These are phyloP conservation scores for Nothopassalora personata DNA, from an alignment of 2,329 filamentous ascomycete species.

Conservation along the genomic window DNA sequence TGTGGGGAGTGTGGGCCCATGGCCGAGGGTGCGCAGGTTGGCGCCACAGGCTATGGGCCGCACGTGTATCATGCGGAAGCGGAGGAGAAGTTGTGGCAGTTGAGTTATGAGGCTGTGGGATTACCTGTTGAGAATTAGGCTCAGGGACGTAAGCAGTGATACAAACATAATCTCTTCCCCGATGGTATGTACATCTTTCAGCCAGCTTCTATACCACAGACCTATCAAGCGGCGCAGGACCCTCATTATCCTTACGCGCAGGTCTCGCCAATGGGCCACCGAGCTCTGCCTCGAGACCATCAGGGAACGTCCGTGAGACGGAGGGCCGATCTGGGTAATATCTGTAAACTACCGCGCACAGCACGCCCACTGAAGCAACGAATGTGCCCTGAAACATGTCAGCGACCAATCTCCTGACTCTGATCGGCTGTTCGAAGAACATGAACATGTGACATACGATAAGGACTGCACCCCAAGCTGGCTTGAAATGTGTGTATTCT, in stretches of 20 bases:
- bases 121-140: slow-evolving; percentile 13
- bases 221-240: slow-evolving; percentile 16
- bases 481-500: slow-evolving; percentile 78
- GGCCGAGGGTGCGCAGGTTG: slow-evolving; percentile 18
- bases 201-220: slow-evolving; percentile 6
- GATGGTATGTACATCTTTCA: background rate
- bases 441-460: slow-evolving; percentile 19
- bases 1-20: slow-evolving; percentile 34
- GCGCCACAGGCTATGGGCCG: slow-evolving; percentile 31
- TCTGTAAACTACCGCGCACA: slow-evolving; percentile 37
- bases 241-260: slow-evolving; percentile 23
- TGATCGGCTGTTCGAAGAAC: background rate
- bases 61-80: slow-evolving; percentile 38
- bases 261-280: slow-evolving; percentile 41
- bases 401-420: background rate
- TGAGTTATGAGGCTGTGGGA: slow-evolving; percentile 32
- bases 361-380: slow-evolving; percentile 36
- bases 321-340: slow-evolving; percentile 44
- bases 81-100: slow-evolving; percentile 42
- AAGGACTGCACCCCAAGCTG: slow-evolving; percentile 64
- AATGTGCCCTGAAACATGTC: slow-evolving; percentile 35
- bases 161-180: background rate
- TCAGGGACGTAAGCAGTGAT: background rate
- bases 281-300: slow-evolving; percentile 45
- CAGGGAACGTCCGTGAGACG: slow-evolving; percentile 43